Evolutionary conservation across 1,284 basidiomycete species (phyloP), one percentile per base, ranked within the genome.

Genomic region (Termitomyces sp.): DNA sequence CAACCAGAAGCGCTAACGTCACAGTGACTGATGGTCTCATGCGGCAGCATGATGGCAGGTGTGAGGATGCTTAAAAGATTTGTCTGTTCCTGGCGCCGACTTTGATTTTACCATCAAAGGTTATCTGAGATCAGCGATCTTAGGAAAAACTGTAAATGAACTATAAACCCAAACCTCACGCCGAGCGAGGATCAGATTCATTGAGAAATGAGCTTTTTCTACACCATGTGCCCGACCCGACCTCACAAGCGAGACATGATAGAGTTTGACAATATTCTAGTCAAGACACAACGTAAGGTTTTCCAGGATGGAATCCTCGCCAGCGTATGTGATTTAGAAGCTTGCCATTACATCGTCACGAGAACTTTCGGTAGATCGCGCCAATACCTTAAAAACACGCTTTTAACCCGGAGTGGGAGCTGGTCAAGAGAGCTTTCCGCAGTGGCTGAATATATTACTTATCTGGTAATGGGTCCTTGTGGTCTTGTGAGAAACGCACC

Each of bases 41-140:
- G 64, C 62, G 35, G 42, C 64, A 75, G 69, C 69, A 70, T 67
- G 68, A 70, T 64, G 66, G 68, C 61, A 58, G 43, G 49, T 37
- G 46, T 21, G 66, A 63, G 64, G 66, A 65, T 50, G 43, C 46
- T 49, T 56, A 54, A 62, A 63, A 61, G 58, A 52, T 56, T 66
- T 64, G 61, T 65, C 56, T 59, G 68, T 70, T 64, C 68, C 67
- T 72, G 66, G 65, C 64, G 65, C 63, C 64, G 66, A 67, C 63
- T 64, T 64, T 63, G 65, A 67, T 63, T 60, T 56, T 26, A 14
- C 49, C 61, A 64, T 67, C 65, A 62, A 61, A 68, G 65, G 61
- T 60, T 64, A 71, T 69, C 68, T 67, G 38, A 66, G 69, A 72
- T 72, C 60, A 63, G 58, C 55, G 66, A 69, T 70, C 65, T 66